A percentile compares a stretch with the other conserved stretches of the same genome.
phyloP scores from a whole-genome alignment of 1,139 yeast species.

The Hyphopichia wangnamkhiaoensis region DNA sequence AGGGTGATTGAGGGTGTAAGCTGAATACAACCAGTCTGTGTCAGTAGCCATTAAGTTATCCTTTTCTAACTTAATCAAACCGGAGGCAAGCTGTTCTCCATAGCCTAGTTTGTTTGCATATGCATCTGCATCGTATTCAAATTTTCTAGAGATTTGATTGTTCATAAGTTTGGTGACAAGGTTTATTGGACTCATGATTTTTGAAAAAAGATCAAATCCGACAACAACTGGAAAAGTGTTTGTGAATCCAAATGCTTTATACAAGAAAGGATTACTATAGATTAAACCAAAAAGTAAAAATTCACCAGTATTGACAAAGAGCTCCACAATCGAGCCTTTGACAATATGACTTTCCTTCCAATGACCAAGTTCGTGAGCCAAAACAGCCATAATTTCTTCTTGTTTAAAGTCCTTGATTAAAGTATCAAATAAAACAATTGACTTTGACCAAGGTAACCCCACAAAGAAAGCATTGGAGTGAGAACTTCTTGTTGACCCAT shows the following conservation, averaged over 20 bases:
- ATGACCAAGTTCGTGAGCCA: conserved; percentile 92
- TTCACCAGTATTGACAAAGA: neutral
- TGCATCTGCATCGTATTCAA: conserved; percentile 11
- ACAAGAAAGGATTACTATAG: neutral
- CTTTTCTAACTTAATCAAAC: conserved; percentile 8
- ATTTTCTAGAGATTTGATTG: conserved; percentile 3
- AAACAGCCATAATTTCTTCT: conserved; percentile 74
- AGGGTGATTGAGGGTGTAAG: conserved; percentile 9
- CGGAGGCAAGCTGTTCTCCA: conserved; percentile 2
- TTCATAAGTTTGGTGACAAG: conserved; percentile 5
- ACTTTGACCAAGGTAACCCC: conserved; percentile 87
- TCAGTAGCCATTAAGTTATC: conserved; percentile 8
- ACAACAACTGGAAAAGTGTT: neutral
- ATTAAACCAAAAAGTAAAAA: neutral
- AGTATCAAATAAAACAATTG: conserved; percentile 81
- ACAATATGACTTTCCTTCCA: conserved; percentile 72
- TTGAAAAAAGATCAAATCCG: neutral
- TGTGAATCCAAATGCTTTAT: neutral
- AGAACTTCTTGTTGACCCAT: conserved; percentile 82
- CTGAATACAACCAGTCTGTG: conserved; percentile 12
- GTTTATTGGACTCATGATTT: neutral
- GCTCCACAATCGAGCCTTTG: neutral
- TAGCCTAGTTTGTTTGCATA: conserved; percentile 9
- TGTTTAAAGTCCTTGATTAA: conserved; percentile 65
- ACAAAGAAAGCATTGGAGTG: conserved; percentile 88